These are phyloP conservation scores for Colletotrichum sp. DNA, from an alignment of 2,329 filamentous ascomycete genomes.

Conservation along the genomic window DNA sequence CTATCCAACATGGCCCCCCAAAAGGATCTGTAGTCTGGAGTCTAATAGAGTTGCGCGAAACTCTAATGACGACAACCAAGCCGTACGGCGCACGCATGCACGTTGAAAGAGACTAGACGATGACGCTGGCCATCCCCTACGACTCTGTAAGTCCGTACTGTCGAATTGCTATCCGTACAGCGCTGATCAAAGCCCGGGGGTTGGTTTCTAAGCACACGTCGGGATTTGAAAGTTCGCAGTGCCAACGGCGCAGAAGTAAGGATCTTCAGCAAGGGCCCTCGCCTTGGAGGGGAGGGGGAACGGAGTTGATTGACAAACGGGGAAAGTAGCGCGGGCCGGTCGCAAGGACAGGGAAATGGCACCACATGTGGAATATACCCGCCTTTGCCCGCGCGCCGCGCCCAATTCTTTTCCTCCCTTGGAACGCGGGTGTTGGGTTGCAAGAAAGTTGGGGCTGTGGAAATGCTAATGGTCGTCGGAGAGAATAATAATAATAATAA, in stretches of 20 bases:
- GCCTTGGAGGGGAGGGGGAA: background rate
- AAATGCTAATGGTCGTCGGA: background rate
- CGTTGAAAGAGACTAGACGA: background rate
- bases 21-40: background rate
- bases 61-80: background rate
- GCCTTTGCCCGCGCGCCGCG: background rate
- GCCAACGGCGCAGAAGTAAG: background rate
- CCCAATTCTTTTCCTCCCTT: background rate
- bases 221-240: background rate
- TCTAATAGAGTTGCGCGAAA: background rate
- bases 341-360: background rate
- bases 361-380: background rate
- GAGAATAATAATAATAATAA: background rate
- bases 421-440: background rate
- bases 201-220: background rate
- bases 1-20: background rate
- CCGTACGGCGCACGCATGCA: background rate
- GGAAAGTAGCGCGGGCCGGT: background rate
- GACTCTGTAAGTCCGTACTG: background rate
- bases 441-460: background rate
- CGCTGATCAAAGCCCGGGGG: background rate
- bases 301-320: conserved; percentile 2
- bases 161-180: background rate
- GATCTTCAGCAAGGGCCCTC: conserved; percentile 1
- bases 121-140: background rate